Evolutionary conservation across 768 basidiomycete genomes (phyloP), one percentile per base, ranked within the genome.

Genomic region (Pulveroboletus sp.): DNA sequence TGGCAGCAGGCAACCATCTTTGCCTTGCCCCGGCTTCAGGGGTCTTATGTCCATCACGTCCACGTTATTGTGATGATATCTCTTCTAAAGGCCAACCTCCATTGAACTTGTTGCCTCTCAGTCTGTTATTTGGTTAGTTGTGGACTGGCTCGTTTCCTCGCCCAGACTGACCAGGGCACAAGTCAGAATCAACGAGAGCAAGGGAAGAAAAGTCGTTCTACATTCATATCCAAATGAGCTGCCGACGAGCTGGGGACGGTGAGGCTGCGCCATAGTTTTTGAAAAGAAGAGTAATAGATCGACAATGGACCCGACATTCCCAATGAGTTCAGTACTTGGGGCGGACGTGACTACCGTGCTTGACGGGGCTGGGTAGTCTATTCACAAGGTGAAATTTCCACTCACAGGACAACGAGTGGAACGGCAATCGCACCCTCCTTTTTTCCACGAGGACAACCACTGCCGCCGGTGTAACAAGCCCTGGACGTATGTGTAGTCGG

Each of bases 311-410:
- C 70, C 1, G 71, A 71, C 13, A 72, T 75, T 6, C 72, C 75
- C 21, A 33, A 76, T 75, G 31, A 76, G 65, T 53, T 77, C 76
- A 9, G 76, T 67, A 55, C 72, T 73, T 14, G 73, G 68, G 7
- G 76, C 72, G 31, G 72, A 72, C 5, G 76, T 77, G 15, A 76
- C 76, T 10, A 75, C 76, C 76, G 75, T 76, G 51, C 68, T 69
- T 21, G 21, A 21, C 21, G 21, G 2, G 18, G 35, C 50, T 14
- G 47, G 49, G 8, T 31, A 21, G 13, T 15, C 24, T 13, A 35
- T 24, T 45, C n/a, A n/a, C 24, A 6, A 26, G 18, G 8, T 7
- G 4, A 3, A 33, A 13, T 21, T 5, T 39, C 33, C 10, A 50
- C 69, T 46, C 47, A 64, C 59, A 77, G 76, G 17, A 75, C 69